Evolutionary conservation across 177 flowering plant species (phyloP), one percentile per base, ranked within the genome.

Genomic region (Vitis hybrid): DNA sequence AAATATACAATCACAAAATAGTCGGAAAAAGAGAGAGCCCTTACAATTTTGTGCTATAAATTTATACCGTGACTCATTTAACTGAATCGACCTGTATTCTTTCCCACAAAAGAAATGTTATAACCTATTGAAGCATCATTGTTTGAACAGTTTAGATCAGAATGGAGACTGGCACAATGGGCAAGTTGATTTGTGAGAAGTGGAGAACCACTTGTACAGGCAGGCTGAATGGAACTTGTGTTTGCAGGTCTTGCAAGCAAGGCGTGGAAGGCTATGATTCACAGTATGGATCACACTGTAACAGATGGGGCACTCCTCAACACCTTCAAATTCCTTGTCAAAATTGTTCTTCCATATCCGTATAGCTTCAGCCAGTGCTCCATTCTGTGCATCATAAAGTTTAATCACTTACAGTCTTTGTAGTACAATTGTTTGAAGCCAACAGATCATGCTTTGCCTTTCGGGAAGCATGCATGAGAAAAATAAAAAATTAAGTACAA

Each of bases 281-380:
- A 81, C 57, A 13, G 97, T 90, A 61, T 96, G 98, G 71, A 96
- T 88, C 55, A 96, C 92, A 77, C 99, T 94, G 80, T 96, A 96
- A 82, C 98, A 96, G 60, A 96, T 94, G 12, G 99, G 99, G 73
- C 99, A 96, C 76, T 96, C 99, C 77, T 96, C 99, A 49, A 96
- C 87, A 10, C 97, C 98, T 84, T 90, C 89, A 74, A 94, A 96
- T 79, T 88, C 97, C 81, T 92, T 93, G 86, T 95, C 97, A 66
- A 93, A 84, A 68, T 93, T 95, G 66, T 84, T 84, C 70, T 93
- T 93, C 99, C 99, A 95, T 69, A 81, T 91, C 11, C 81, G 69
- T 55, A 95, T 93, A 14, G 98, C 96, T 81, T 93, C 98, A 57
- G 96, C 97, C 66, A 93, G 72, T 62, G 96, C 99, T 55, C 99